A percentile compares a stretch with the other conserved stretches of the same genome.
phyloP scores from a whole-genome alignment of 208 protist species.

The Trypanosoma theileri region DNA sequence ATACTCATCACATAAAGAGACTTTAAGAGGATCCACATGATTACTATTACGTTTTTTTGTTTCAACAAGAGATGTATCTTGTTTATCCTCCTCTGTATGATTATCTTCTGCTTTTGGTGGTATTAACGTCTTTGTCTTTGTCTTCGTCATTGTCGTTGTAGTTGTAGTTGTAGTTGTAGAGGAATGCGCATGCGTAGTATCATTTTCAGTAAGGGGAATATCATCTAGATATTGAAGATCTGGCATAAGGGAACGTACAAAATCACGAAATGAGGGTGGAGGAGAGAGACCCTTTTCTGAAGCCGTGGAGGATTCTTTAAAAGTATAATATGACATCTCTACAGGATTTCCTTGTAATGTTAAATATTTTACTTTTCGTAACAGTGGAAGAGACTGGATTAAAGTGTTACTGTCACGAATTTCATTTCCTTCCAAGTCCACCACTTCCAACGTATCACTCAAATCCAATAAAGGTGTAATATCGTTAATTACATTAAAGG shows the following conservation, averaged over 20 bases:
- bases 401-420: slow-evolving; percentile 41
- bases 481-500: slow-evolving; percentile 81
- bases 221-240: slow-evolving; percentile 63
- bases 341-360: slow-evolving; percentile 75
- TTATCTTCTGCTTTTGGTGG: no score
- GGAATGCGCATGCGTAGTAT: slow-evolving; percentile 1
- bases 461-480: slow-evolving; percentile 60
- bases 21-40: slow-evolving; percentile 67
- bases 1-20: slow-evolving; percentile 64
- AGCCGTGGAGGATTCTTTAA: not conserved
- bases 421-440: slow-evolving; percentile 87
- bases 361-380: slow-evolving; percentile 54
- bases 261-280: slow-evolving; percentile 33
- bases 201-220: slow-evolving; percentile 20
- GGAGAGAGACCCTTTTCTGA: slow-evolving; percentile 1
- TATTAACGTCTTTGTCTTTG: no score
- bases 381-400: slow-evolving; percentile 34
- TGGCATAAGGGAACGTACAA: slow-evolving; percentile 59
- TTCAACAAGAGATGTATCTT: not conserved
- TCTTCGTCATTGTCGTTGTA: no score
- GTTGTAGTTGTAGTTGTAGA: not conserved
- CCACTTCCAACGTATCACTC: slow-evolving; percentile 68
- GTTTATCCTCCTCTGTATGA: not conserved
- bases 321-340: not conserved
- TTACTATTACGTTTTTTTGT: slow-evolving; percentile 2